Base-by-base conservation (phyloP, 768 basidiomycete species). In the Mycena alexandri region DNA sequence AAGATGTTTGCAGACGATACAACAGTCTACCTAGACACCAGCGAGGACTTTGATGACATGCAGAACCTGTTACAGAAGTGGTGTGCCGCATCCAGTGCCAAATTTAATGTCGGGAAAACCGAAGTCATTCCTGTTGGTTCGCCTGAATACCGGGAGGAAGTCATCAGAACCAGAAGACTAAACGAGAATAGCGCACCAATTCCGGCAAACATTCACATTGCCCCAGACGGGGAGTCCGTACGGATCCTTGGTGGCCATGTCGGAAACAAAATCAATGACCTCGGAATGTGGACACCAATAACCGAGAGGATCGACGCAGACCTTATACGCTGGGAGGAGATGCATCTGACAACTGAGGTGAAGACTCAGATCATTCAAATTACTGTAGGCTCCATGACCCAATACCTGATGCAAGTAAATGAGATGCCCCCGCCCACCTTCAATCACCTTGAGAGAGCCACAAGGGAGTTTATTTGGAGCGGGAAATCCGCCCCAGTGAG, bases 1-100 rank as follows among this genome's bases (percentile, higher is more conserved):
- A 75, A 70, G 1, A 76, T 85, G 0, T 85, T 83, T 69, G 81
- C 83, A 0, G 81, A 85, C 67, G 82, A 85, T 68, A 83, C 82
- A 5, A 79, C 78, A 0, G 76, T 78, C 0, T 82, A 74, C 70
- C 77, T 85, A 0, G 69, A 68, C 6, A 71, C 73, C 38, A 11
- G 63, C 0, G 82, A 85, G 51, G 55, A 69, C 17, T 77, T 77
- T 12, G 51, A 52, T 0, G 61, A 58, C 0, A 76, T 86, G 0
- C 33, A 72, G 10, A 0, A 34, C 0, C 73, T 84, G 2, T 80
- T 85, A 0, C 29, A 75, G 0, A 44, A 44, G 0, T 87, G 85
- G 85, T 86, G 82, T 64, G 22, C 19, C 0, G 81, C 78, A 6
- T 80, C 81, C 11, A 71, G 76, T 0, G 84, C 83, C 0, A 81